Conservation (phyloP, 306 rosid genomes). For the Lagenaria siceraria region DNA sequence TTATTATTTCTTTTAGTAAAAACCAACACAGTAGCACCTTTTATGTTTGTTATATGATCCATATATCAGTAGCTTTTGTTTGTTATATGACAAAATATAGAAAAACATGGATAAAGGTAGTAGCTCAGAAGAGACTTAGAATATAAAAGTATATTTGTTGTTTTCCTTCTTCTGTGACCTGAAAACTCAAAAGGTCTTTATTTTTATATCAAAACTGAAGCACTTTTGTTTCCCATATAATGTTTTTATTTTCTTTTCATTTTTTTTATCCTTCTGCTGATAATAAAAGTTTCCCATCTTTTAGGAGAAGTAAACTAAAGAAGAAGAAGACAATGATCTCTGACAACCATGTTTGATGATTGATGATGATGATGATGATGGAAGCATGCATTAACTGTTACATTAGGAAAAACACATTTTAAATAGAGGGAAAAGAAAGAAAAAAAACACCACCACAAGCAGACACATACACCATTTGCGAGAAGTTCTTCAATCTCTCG, state of each 20-base stretch:
- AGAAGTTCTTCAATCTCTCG: neutral
- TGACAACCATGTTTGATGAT: neutral
- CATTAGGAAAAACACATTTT: neutral
- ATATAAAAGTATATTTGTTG: neutral
- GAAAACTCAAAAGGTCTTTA: neutral
- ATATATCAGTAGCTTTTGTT: neutral
- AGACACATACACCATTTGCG: neutral
- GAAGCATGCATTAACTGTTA: neutral
- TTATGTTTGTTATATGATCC: neutral
- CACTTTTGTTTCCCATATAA: neutral
- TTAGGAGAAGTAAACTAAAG: neutral
- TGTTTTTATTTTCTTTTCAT: neutral
- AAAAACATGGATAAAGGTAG: neutral
- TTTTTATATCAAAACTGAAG: neutral
- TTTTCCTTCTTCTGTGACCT: neutral
- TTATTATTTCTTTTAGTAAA: neutral
- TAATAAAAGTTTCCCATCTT: neutral
- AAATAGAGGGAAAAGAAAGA: neutral
- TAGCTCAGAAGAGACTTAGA: neutral
- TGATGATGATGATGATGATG: neutral
- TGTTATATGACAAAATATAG: neutral
- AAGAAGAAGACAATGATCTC: slow-evolving; percentile 1
- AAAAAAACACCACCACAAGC: neutral
- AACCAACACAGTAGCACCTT: neutral
- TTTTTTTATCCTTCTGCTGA: neutral